Conservation (phyloP, 768 basidiomycete species). For the Chiua virens region DNA sequence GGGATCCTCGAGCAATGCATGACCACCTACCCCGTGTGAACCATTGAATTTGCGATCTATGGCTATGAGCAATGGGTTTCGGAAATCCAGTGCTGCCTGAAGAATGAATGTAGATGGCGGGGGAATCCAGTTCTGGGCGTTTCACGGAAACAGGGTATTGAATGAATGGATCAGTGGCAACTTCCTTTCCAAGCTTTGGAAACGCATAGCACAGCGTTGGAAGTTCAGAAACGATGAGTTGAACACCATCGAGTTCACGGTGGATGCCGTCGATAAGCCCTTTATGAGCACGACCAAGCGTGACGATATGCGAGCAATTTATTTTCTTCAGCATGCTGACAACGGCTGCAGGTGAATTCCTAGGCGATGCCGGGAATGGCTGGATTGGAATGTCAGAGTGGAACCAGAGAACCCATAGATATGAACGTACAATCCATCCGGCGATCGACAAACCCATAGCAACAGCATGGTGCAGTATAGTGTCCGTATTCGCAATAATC, state of each 20-base stretch:
- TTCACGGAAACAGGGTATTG: constrained; percentile 13
- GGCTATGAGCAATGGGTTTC: constrained; percentile 42
- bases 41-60: constrained; percentile 36
- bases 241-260: not conserved
- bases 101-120: constrained; percentile 48
- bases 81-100: constrained; percentile 54
- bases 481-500: constrained; percentile 31
- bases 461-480: constrained; percentile 34
- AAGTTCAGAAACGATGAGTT: constrained; percentile 16
- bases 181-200: constrained; percentile 40
- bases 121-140: constrained; percentile 31
- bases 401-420: constrained; percentile 18
- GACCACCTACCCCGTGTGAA: constrained; percentile 31
- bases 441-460: constrained; percentile 39
- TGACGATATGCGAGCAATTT: constrained; percentile 19
- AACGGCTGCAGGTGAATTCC: constrained; percentile 45
- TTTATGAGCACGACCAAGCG: constrained; percentile 17
- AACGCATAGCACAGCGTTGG: constrained; percentile 32
- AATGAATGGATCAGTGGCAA: constrained; percentile 11
- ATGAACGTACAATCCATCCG: constrained; percentile 34
- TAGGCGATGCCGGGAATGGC: constrained; percentile 39
- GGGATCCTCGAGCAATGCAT: not conserved
- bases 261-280: constrained; percentile 11
- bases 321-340: constrained; percentile 23
- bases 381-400: constrained; percentile 20